phyloP scores from a whole-genome alignment of 768 basidiomycete genomes.

The Auriscalpium vulgare region DNA sequence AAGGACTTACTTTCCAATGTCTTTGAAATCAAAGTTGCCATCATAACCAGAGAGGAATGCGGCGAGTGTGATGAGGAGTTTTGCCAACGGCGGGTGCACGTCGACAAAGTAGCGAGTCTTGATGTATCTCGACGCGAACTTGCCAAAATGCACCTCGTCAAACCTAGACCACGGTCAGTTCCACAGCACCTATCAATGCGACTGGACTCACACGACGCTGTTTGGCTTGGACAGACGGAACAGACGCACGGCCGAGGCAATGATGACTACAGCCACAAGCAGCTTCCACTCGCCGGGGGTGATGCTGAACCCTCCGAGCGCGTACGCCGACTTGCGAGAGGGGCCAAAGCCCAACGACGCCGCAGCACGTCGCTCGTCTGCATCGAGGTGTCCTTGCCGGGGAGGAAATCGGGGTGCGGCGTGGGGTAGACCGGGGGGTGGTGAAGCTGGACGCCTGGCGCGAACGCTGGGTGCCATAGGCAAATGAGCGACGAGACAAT shows the following conservation, averaged over 20 bases:
- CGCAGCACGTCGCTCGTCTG: conserved; percentile 16
- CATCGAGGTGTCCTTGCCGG: conserved; percentile 15
- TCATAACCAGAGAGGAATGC: conserved; percentile 84
- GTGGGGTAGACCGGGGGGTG: conserved; percentile 11
- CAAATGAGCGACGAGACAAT: conserved; percentile 7
- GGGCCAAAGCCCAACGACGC: conserved; percentile 14
- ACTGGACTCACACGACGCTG: conserved; percentile 76
- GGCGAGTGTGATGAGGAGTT: conserved; percentile 88
- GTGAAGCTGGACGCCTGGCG: conserved; percentile 13
- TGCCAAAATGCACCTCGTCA: conserved; percentile 98
- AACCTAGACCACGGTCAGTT: conserved; percentile 45
- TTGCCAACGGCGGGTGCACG: conserved; percentile 96
- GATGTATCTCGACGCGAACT: conserved; percentile 92
- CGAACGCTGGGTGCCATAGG: conserved; percentile 20
- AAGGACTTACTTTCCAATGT: conserved; percentile 81
- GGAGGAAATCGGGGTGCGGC: conserved; percentile 11
- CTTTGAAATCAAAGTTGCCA: conserved; percentile 94
- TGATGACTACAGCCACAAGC: conserved; percentile 51
- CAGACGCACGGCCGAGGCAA: conserved; percentile 77
- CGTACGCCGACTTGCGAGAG: conserved; percentile 8
- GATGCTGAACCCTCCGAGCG: conserved; percentile 56
- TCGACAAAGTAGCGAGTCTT: conserved; percentile 89
- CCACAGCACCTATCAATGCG: neutral
- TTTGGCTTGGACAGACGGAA: conserved; percentile 80
- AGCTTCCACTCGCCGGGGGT: conserved; percentile 73